Base-by-base conservation (phyloP, 768 basidiomycete genomes). In the Boletus barrowsii region DNA sequence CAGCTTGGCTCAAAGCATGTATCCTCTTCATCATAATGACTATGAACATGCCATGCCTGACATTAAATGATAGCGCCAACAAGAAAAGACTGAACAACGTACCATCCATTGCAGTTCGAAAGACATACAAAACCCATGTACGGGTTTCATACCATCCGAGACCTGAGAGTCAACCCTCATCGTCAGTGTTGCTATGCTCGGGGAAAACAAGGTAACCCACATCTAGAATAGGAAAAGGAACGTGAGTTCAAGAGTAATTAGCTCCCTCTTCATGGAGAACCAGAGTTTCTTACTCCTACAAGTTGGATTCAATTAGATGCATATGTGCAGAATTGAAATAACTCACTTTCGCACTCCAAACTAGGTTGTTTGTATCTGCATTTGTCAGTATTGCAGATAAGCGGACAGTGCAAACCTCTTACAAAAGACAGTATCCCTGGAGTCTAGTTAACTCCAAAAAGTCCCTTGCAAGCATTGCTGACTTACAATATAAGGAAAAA, bases 11-110 rank as follows among this genome's bases (percentile, higher is more conserved):
- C 18, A 64, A 26, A 10, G 47, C 59, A 3, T 56, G 17, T 55
- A 64, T 33, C 42, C 63, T 57, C 42, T 45, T 63, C 41, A 64
- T 63, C 63, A 64, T 53, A 45, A 64, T 58, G 10, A 56, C 63
- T 64, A 9, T 10, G 30, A 39, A 29, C 6, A 37, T 4, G n/a
- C n/a, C n/a, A n/a, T n/a, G n/a, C n/a, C n/a, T n/a, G 13, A 7
- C 10, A 8, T 63, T 10, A 56, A 43, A 33, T 6, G 6, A 24
- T 13, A 7, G 10, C 8, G 2, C n/a, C 8, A 29, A 32, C 24
- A 14, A 26, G 10, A 17, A n/a, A 39, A 14, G 6, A 9, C 18
- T 5, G 5, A 33, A 53, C 13, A 32, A 55, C 61, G 8, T 44
- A 63, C 63, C 51, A 42, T 64, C 63, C 59, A 61, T 56, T 9